Evolutionary conservation across 495 filamentous ascomycete genomes (phyloP).

Genomic region (Gamarada debralockiae): DNA sequence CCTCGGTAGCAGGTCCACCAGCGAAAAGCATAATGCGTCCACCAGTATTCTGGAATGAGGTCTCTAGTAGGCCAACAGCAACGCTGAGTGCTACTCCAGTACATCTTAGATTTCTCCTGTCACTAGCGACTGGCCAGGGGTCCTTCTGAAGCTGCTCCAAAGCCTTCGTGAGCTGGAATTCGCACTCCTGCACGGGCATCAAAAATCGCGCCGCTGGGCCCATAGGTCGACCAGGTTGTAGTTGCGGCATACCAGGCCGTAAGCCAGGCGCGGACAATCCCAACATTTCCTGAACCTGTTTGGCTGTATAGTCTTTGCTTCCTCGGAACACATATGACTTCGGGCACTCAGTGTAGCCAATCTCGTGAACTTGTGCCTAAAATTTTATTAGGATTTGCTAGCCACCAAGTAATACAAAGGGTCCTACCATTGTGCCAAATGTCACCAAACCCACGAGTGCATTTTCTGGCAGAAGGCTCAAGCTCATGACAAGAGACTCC

Average conservation of each 20-base stretch:
- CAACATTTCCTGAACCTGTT: slow-evolving; percentile 99
- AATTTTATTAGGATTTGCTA: neutral
- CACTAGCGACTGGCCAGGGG: slow-evolving; percentile 95
- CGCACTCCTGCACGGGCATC: slow-evolving; percentile 90
- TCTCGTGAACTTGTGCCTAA: slow-evolving; percentile 93
- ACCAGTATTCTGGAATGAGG: slow-evolving; percentile 91
- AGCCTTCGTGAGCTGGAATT: slow-evolving; percentile 96
- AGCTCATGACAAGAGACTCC: slow-evolving; percentile 94
- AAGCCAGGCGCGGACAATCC: slow-evolving; percentile 66
- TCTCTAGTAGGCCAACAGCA: slow-evolving; percentile 87
- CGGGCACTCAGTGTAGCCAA: slow-evolving; percentile 95
- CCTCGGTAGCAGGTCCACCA: slow-evolving; percentile 93
- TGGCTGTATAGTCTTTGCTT: slow-evolving; percentile 93
- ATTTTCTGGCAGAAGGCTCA: slow-evolving; percentile 89
- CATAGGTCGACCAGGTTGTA: slow-evolving; percentile 68
- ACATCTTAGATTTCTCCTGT: slow-evolving; percentile 87
- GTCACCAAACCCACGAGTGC: slow-evolving; percentile 94
- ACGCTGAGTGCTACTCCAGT: slow-evolving; percentile 96
- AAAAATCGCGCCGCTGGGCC: slow-evolving; percentile 88
- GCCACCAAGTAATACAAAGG: neutral
- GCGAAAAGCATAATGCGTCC: slow-evolving; percentile 97
- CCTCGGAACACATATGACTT: slow-evolving; percentile 99
- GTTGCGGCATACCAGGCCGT: slow-evolving; percentile 77
- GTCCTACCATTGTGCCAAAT: slow-evolving; percentile 87
- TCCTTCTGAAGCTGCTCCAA: slow-evolving; percentile 97